A percentile compares a stretch with the other conserved stretches of the same genome.
Conservation (phyloP, 345 rosid genomes). For the Cochlearia excelsa region DNA sequence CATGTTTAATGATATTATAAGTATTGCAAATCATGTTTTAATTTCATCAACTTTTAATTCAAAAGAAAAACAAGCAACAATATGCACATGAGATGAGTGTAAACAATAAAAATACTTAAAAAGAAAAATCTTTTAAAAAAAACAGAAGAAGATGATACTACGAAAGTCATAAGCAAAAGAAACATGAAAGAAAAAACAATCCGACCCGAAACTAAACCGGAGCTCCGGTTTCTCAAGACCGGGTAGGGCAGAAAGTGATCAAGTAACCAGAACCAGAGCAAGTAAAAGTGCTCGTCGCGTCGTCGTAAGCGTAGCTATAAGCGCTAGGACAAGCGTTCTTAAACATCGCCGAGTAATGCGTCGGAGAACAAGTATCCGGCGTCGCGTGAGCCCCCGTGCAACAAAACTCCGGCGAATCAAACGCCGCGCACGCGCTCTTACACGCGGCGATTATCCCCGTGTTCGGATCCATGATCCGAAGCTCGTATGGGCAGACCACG, state of each 20-base stretch:
- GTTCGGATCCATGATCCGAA: conserved; percentile 44
- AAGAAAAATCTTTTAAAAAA: no score
- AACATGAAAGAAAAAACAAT: neutral
- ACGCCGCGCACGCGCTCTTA: conserved; percentile 80
- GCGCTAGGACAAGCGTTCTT: conserved; percentile 87
- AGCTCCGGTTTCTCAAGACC: conserved; percentile 7
- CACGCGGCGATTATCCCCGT: conserved; percentile 61
- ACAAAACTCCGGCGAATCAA: conserved; percentile 68
- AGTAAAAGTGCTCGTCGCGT: conserved; percentile 72
- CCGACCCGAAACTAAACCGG: conserved; percentile 8
- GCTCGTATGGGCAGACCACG: conserved; percentile 59
- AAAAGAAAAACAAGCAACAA: no score
- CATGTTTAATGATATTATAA: no score
- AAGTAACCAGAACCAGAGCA: conserved; percentile 71
- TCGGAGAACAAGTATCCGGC: conserved; percentile 74
- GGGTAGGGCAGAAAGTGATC: conserved; percentile 71
- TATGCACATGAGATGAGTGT: no score
- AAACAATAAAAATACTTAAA: no score
- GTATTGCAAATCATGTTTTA: no score
- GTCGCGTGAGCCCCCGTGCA: conserved; percentile 71
- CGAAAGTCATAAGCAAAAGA: no score
- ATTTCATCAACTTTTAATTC: no score
- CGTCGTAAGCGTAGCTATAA: conserved; percentile 91
- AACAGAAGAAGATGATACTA: no score
- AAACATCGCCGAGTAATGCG: conserved; percentile 67